Evolutionary conservation across 768 basidiomycete genomes (phyloP), one percentile per base, ranked within the genome.

Genomic region (Artomyces pyxidatus): DNA sequence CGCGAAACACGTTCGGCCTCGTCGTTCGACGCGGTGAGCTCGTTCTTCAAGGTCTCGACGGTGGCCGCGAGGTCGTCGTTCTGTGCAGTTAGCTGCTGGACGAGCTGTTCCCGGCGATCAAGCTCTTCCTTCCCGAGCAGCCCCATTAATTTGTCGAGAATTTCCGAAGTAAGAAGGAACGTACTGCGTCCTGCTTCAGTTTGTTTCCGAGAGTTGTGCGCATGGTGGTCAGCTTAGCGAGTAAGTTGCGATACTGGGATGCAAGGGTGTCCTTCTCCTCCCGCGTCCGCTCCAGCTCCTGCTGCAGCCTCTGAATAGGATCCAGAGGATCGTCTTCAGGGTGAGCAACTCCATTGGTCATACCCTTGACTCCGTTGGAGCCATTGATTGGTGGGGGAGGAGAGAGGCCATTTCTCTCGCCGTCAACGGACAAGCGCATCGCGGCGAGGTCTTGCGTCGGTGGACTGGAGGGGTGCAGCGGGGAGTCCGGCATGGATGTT

Each of bases 151-250:
- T 23, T 27, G 48, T 22, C 32, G 19, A 30, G 27, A 29, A 17
- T 30, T 16, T 27, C 37, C 27, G 45, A 42, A 23, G 29, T 14
- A 27, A 22, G 35, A 40, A 19, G 45, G 4, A 17, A 76, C 83
- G 57, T 71, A 98, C 96, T 59, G 96, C 96, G 67, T 98, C 96
- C 65, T 95, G 90, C 65, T 88, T 83, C 48, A 98, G 74, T 66
- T 97, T 97, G 63, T 90, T 94, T 27, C 94, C 92, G 45, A 98
- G 72, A 19, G 89, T 88, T 30, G 84, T 88, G 21, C 94, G 80
- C 94, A 99, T 97, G 28, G 85, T 78, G 2, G 91, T 93, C 40
- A 98, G 71, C 67, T 91, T 97, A 32, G 82, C 80, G 16, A 99
- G 74, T 30, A 99, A 73, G 55, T 78, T 85, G 51, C 80, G 80